Evolutionary conservation across 2,329 filamentous ascomycete species (phyloP).

Genomic region (Fusarium sororula): DNA sequence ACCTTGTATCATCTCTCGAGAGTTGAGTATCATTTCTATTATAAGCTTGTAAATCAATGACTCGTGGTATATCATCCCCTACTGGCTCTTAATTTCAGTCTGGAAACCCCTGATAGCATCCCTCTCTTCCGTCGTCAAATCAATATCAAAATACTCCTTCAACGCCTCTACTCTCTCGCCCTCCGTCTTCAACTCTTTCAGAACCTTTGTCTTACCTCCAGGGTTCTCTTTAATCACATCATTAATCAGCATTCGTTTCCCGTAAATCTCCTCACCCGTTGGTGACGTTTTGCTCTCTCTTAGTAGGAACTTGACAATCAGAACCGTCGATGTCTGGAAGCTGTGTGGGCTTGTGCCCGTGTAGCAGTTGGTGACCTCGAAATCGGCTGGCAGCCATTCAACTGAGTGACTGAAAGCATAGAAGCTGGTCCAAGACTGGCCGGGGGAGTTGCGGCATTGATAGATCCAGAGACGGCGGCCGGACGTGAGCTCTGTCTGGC

Average conservation of each 20-base stretch:
- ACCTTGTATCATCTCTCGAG: too few relatives aligned
- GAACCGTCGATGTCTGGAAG: slow-evolving; percentile 63
- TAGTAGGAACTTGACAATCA: slow-evolving; percentile 65
- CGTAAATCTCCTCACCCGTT: slow-evolving; percentile 56
- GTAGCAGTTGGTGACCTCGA: slow-evolving; percentile 66
- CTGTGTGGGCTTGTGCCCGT: slow-evolving; percentile 59
- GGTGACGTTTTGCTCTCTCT: slow-evolving; percentile 51
- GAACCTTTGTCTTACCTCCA: slow-evolving; percentile 57
- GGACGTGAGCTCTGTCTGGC: slow-evolving; percentile 50
- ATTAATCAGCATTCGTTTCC: slow-evolving; percentile 62
- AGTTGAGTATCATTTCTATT: neutral
- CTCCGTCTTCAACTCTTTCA: slow-evolving; percentile 60
- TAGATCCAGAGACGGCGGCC: slow-evolving; percentile 69
- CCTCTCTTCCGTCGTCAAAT: slow-evolving; percentile 59
- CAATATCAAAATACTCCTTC: slow-evolving; percentile 61
- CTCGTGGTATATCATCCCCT: neutral
- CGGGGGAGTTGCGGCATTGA: slow-evolving; percentile 62
- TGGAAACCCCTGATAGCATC: slow-evolving; percentile 58
- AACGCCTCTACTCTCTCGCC: slow-evolving; percentile 62
- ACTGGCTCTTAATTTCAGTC: slow-evolving; percentile 52
- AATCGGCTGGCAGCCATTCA: slow-evolving; percentile 71
- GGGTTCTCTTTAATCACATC: slow-evolving; percentile 63
- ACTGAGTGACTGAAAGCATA: slow-evolving; percentile 71
- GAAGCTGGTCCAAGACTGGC: slow-evolving; percentile 62
- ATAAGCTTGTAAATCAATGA: neutral